Base-by-base conservation (phyloP, 169 alveolate species). In the Plasmodium gallinaceum region DNA sequence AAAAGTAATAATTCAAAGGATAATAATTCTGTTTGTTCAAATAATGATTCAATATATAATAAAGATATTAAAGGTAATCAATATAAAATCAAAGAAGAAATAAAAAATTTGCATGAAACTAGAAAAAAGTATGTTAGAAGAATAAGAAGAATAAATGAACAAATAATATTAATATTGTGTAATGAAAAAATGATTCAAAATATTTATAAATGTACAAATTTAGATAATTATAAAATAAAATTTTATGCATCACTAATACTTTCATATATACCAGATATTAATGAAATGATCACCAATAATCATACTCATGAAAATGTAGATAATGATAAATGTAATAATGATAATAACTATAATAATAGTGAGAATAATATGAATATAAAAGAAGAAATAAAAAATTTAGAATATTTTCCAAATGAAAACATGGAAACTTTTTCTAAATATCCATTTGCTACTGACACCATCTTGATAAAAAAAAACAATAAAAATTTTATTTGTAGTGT, bases 401-500 rank as follows among this genome's bases (percentile, higher is more conserved):
- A 22, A 24, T n/a, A 61, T 20, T 7, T 7, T 7, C 9, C n/a
- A 10, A 43, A 57, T 20, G 65, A 48, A 18, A 12, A 42, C 0
- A 7, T 4, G 0, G 68, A 76, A 37, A 24, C 1, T 51, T 42
- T n/a, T 8, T 22, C 12, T 18, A 64, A 54, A 43, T 52, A 12
- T n/a, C 10, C 39, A 22, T 43, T 65, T 24, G 48, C 18, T 18
- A 14, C 46, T 14, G 74, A 64, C 20, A 12, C 46, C 0, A 42
- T 80, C 39, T 1, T 26, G 0, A 71, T 42, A 5, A 80, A 69
- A 71, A 80, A 80, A 51, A 68, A 65, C 26, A 80, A 69, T 43
- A 80, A 80, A 51, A 66, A 66, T 45, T 80, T 80, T 24, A 70
- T 80, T 5, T 80, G 90, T 42, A 80, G 90, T 43, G 83, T 80